A percentile compares a stretch with the other conserved stretches of the same genome.
Conservation (phyloP, 2,329 filamentous ascomycete genomes). For the Sphaceloma murrayae region DNA sequence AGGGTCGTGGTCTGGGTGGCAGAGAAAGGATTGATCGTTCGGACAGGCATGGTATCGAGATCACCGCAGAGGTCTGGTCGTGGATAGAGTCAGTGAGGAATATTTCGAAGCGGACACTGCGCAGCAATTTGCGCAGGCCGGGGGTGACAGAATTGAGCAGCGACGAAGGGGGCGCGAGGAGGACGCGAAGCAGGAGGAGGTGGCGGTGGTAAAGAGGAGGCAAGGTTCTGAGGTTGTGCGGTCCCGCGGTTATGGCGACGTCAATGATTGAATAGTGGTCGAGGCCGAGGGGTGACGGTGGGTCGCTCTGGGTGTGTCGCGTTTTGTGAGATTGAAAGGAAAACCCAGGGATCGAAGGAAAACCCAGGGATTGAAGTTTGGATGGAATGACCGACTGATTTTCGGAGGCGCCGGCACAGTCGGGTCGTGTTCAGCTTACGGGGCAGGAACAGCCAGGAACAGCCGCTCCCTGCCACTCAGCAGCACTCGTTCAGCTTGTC, state of each 20-base stretch:
- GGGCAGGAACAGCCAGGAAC: too few species aligned
- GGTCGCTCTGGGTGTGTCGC: neutral
- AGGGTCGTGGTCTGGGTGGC: constrained; percentile 41
- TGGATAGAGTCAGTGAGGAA: neutral
- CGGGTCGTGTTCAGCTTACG: too few species aligned
- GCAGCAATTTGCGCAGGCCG: constrained; percentile 8
- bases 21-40: constrained; percentile 50
- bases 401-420: too few species aligned
- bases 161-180: too few species aligned
- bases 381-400: too few species aligned
- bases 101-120: constrained; percentile 6
- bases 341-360: too few species aligned
- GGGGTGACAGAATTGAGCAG: constrained; percentile 9
- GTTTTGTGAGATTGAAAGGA: neutral
- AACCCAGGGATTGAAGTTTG: too few species aligned
- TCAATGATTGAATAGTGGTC: constrained; percentile 11
- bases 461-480: too few species aligned
- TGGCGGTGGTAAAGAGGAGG: constrained; percentile 2
- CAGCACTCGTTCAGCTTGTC: too few species aligned
- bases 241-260: constrained; percentile 1
- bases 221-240: neutral
- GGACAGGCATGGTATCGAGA: constrained; percentile 46
- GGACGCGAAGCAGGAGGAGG: too few species aligned
- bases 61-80: neutral
- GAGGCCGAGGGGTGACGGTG: neutral